Percentiles rank a stretch among this genome's conserved stretches.
phyloP scores from a whole-genome alignment of 1,284 basidiomycete genomes.

The Vanrija pseudolonga region DNA sequence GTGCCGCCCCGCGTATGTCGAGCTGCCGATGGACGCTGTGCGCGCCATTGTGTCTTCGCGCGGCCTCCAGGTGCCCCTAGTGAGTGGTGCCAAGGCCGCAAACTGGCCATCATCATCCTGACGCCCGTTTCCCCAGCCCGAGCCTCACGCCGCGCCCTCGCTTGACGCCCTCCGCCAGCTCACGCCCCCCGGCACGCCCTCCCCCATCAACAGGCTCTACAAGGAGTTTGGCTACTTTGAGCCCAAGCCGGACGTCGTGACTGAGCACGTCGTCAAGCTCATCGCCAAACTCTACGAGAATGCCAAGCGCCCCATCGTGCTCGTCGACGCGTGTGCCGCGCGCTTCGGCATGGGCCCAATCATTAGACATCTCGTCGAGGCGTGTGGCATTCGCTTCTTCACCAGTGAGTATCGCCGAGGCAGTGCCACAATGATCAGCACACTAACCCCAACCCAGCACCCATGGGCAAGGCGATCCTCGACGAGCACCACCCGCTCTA shows the following conservation, averaged over 20 bases:
- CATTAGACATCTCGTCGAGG: constrained; percentile 64
- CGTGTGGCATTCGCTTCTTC: constrained; percentile 70
- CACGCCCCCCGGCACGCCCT: not conserved
- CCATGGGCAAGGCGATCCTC: constrained; percentile 80
- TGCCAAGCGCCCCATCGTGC: constrained; percentile 68
- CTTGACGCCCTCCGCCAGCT: not conserved
- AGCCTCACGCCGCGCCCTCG: constrained; percentile 14
- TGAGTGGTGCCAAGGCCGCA: not conserved
- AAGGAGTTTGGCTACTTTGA: constrained; percentile 1
- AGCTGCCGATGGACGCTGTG: constrained; percentile 81
- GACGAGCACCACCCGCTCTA: constrained; percentile 78
- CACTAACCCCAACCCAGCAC: constrained; percentile 52
- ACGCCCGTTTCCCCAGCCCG: constrained; percentile 13
- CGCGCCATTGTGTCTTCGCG: constrained; percentile 64
- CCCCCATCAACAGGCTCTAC: constrained; percentile 8
- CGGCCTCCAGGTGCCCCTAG: constrained; percentile 55
- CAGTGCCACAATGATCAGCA: not conserved
- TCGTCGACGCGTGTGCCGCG: constrained; percentile 83
- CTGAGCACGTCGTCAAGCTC: constrained; percentile 68
- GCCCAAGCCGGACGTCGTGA: constrained; percentile 58
- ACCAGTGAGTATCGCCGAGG: constrained; percentile 43
- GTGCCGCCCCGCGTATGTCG: constrained; percentile 82
- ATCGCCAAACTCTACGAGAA: constrained; percentile 63
- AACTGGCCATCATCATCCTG: constrained; percentile 4
- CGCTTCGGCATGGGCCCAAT: constrained; percentile 72